Evolutionary conservation across 2,329 filamentous ascomycete species (phyloP), one percentile per base, ranked within the genome.

Genomic region (Fusarium nanum): DNA sequence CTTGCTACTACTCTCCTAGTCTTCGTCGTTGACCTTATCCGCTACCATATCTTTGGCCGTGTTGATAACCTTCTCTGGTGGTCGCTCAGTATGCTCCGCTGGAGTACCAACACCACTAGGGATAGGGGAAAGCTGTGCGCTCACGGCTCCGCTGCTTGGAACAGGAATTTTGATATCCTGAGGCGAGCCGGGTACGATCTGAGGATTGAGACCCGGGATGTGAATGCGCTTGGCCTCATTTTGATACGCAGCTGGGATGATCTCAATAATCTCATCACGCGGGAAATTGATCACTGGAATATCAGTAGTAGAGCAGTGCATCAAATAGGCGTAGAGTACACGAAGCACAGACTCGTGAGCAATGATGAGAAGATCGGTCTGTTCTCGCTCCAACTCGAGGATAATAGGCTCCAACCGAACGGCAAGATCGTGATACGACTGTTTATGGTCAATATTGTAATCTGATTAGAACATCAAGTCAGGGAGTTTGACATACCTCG

Each of bases 381-480:
- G 93, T 82, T 99, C 96, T 45, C 96, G 91, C 83, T 99, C 96
- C 16, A 99, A 88, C 79, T 99, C 96, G 30, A 99, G 88, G 76
- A 99, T 99, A 76, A 99, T 97, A 42, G 96, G 97, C 79, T 99
- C 96, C 48, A 99, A 89, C 23, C 96, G 93, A 64, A 99, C 96
- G n/a, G 96, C 96, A 45, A 99, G 89, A 77, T 99, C 96, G 78
- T 99, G 96, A 80, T 99, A 99, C 11, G 95, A 98, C 92, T 97
- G 73, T 30, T 13, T 20, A 27, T 27, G 18, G 40, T 73, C 40
- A 64, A 61, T 28, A 58, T 55, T 42, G 30, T 18, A 46, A 41
- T 6, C 28, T 7, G n/a, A 16, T 20, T n/a, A 27, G 22, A 23
- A 14, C 22, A 28, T 32, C 23, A 32, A 42, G n/a, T 18, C 2